A percentile compares a stretch with the other conserved stretches of the same genome.
Evolutionary conservation across 2,329 filamentous ascomycete species (phyloP).

Genomic region (Penicillium verrucosum): DNA sequence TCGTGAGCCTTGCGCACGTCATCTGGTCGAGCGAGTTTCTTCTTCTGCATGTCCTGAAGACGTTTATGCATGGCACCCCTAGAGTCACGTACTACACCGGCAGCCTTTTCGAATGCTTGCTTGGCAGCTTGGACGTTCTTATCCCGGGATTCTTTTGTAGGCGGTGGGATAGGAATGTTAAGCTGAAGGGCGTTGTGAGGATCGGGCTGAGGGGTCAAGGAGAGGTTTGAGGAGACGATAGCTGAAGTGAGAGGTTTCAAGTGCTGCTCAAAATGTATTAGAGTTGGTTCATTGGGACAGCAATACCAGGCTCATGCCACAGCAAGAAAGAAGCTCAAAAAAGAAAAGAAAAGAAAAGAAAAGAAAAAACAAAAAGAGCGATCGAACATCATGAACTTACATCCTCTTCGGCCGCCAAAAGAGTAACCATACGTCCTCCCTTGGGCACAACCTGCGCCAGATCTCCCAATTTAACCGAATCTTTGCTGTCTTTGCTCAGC

Average conservation of each 20-base stretch:
- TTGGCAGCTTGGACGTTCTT: slow-evolving; percentile 41
- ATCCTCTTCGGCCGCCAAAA: slow-evolving; percentile 63
- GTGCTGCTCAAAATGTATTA: slow-evolving; percentile 30
- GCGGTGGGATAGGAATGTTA: slow-evolving; percentile 46
- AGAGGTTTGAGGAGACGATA: slow-evolving; percentile 42
- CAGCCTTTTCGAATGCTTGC: slow-evolving; percentile 44
- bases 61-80: slow-evolving; percentile 45
- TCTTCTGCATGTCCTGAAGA: slow-evolving; percentile 44
- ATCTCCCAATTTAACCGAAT: slow-evolving; percentile 56
- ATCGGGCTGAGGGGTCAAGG: slow-evolving; percentile 44
- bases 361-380: background rate
- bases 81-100: slow-evolving; percentile 41
- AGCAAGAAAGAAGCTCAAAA: background rate
- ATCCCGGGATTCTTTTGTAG: slow-evolving; percentile 46
- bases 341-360: background rate
- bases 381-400: slow-evolving; percentile 42
- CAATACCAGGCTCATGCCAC: background rate
- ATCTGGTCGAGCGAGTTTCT: slow-evolving; percentile 44
- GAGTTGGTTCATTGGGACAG: background rate
- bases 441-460: slow-evolving; percentile 66
- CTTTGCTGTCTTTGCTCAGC: slow-evolving; percentile 51
- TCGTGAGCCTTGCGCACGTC: slow-evolving; percentile 47
- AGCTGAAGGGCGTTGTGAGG: slow-evolving; percentile 45
- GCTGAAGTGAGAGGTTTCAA: slow-evolving; percentile 46
- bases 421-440: slow-evolving; percentile 57